phyloP scores from a whole-genome alignment of 345 rosid species.

The Salix arbutifolia region DNA sequence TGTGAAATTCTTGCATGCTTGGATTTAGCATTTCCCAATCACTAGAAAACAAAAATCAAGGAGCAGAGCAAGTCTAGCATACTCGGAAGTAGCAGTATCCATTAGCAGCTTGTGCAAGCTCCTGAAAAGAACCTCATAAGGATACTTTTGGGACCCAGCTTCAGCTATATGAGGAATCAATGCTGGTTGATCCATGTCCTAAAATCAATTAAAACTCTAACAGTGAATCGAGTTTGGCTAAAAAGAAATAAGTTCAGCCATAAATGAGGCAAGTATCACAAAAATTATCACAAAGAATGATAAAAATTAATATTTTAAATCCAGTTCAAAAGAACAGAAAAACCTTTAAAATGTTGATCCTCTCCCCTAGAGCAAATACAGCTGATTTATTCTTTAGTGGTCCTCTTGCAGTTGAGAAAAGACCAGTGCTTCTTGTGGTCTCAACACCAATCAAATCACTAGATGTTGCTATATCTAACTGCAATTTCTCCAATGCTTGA shows the following conservation, averaged over 20 bases:
- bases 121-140: constrained; percentile 95
- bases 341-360: constrained; percentile 90
- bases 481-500: constrained; percentile 91
- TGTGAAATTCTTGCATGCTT: not conserved
- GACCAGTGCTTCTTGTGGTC: constrained; percentile 65
- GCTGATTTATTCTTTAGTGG: constrained; percentile 89
- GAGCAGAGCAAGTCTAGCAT: constrained; percentile 30
- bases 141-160: constrained; percentile 90
- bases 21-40: constrained; percentile 3
- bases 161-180: constrained; percentile 98
- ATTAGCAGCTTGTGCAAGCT: constrained; percentile 91
- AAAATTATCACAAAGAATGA: not conserved
- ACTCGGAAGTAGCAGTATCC: constrained; percentile 99
- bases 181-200: constrained; percentile 98
- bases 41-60: constrained; percentile 10
- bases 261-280: not conserved
- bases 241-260: not conserved
- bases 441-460: constrained; percentile 95
- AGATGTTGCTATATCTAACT: constrained; percentile 90
- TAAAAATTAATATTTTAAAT: not conserved
- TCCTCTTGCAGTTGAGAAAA: constrained; percentile 84
- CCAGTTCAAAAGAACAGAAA: not conserved
- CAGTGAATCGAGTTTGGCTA: constrained; percentile 1
- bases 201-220: constrained; percentile 25
- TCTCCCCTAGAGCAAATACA: constrained; percentile 89